Base-by-base conservation (phyloP, 1,139 yeast species). In the Waltiozyma sp. region DNA sequence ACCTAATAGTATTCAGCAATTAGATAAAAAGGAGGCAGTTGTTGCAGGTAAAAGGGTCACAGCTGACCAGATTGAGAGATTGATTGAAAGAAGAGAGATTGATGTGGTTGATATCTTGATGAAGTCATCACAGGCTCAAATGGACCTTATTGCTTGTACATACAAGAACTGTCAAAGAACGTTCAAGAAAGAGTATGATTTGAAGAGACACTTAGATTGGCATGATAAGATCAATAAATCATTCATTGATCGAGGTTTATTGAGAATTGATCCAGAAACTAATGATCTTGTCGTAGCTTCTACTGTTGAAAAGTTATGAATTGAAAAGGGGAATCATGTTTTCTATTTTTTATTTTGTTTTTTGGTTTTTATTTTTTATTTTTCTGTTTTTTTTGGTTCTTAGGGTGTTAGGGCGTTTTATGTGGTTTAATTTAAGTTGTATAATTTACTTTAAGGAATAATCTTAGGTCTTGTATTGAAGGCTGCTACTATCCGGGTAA, bases 151-250 rank as follows among this genome's bases (percentile, higher is more conserved):
- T 1, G 45, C 55, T 0, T 78, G 86, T 52, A 71, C 77, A 1
- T 68, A 63, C 44, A 55, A 52, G 16, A 66, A 66, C 40, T 79
- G 86, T 54, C 61, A 56, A 28, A 60, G 81, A 36, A 58, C 57
- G 26, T 78, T 77, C 52, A 60, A 66, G 18, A 62, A 70, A 45
- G 67, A 68, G 0, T 67, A 69, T 50, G 82, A 77, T 53, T 57
- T 76, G 34, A 55, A 58, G 19, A 64, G 82, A 40, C 86, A 79
- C 55, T 50, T 77, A 41, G 60, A 57, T 37, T 75, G 82, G 81
- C 85, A 78, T 54, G 65, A 66, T 11, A 60, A 61, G 19, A 66
- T 68, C 34, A 51, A 64, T 23, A 47, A 45, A 28, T n/a, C 34
- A 2, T 40, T 26, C 13, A 48, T 48, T 10, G 47, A 41, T 4